Conservation (phyloP, 2,329 filamentous ascomycete species). For the Arthrobotrys musiformis region DNA sequence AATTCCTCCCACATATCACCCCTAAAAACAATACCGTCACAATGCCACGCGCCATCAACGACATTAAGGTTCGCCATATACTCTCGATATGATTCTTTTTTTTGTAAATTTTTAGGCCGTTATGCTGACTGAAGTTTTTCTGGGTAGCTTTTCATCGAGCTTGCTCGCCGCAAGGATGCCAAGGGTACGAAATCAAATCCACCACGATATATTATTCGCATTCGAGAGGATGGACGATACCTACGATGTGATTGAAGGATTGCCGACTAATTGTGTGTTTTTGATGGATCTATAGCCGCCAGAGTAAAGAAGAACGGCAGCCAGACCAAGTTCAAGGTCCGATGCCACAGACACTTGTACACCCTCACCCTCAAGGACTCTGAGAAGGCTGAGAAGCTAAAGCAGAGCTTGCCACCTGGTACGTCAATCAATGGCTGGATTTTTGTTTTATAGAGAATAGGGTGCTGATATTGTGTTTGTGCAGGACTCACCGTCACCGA, state of each 20-base stretch:
- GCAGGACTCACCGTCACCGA: conserved; percentile 71
- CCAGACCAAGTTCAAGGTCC: conserved; percentile 99
- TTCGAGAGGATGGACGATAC: conserved; percentile 16
- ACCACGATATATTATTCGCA: conserved; percentile 36
- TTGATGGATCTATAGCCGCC: conserved; percentile 71
- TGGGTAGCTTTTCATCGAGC: conserved; percentile 99
- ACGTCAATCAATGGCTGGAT: conserved; percentile 65
- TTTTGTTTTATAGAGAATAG: neutral
- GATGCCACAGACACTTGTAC: conserved; percentile 96
- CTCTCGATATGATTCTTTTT: neutral
- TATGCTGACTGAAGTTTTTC: conserved; percentile 66
- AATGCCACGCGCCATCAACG: conserved; percentile 55
- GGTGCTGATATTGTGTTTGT: neutral
- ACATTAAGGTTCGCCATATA: conserved; percentile 46
- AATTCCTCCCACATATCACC: conserved; percentile 21
- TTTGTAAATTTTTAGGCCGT: neutral
- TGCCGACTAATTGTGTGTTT: conserved; percentile 60
- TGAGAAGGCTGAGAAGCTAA: conserved; percentile 99
- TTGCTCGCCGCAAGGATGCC: conserved; percentile 99
- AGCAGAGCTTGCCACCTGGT: conserved; percentile 98
- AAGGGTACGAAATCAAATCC: conserved; percentile 79
- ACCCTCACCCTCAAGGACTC: conserved; percentile 97
- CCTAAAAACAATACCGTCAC: conserved; percentile 40
- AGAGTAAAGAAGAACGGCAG: conserved; percentile 83
- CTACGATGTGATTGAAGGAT: neutral